Base-by-base conservation (phyloP, 495 filamentous ascomycete genomes). In the Penicillium lividum region DNA sequence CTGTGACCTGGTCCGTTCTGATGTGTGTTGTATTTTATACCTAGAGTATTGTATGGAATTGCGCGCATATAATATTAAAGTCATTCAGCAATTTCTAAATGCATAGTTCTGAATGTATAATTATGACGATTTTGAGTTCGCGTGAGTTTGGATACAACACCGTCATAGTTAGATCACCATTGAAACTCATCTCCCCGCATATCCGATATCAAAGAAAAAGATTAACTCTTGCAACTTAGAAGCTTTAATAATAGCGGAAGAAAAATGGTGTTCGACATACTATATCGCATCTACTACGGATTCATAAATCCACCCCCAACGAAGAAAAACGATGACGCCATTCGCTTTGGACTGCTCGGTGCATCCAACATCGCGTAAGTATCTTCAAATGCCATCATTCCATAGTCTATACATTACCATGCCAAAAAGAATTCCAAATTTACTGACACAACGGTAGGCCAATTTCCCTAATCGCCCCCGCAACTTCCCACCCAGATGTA, bases 401-500 rank as follows among this genome's bases (percentile, higher is more conserved):
- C 8, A 22, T 22, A 22, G 22, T 22, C 22, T 22, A 1, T 22
- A 22, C 2, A 22, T n/a, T n/a, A 22, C 22, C 1, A 22, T 1
- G 22, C 22, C 22, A 22, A 22, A 22, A 22, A 22, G 1, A 22
- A 22, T 2, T 2, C 22, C 22, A 22, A 22, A 1, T 2, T 22
- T 8, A 31, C 6, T 47, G 46, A 44, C 18, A 36, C 15, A 8
- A 18, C 2, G 48, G 10, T 52, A 87, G 84, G 7, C 80, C 82
- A 1, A n/a, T 66, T 2, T 72, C 83, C 9, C 53, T 89, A 10
- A 82, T 88, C 36, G 60, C 53, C n/a, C 83, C 86, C 0, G 83
- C 86, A 7, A 79, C 72, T 51, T 73, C 74, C 7, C 86, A 89
- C 60, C 74, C 85, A 0, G 85, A 85, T 46, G 81, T 86, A 30